These are phyloP conservation scores for Exophiala phaeomuriformis DNA, from an alignment of 2,329 filamentous ascomycete genomes.

Conservation along the genomic window DNA sequence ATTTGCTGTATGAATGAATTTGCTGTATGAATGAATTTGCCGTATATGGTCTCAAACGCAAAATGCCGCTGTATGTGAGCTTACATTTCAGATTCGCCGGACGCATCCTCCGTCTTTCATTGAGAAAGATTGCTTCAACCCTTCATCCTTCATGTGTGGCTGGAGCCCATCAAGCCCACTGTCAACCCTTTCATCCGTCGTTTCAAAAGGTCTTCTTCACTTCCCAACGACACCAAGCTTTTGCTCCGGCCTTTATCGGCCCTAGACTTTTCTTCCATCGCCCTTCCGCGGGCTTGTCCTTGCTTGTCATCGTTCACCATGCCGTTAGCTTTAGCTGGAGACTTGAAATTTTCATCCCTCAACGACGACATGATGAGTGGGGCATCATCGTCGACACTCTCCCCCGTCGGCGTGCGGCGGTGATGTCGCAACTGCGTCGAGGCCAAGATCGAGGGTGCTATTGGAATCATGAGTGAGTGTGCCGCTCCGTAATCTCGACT, in stretches of 20 bases:
- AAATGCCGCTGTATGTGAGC: neutral
- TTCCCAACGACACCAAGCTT: slow-evolving; percentile 48
- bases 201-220: slow-evolving; percentile 51
- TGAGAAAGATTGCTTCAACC: neutral
- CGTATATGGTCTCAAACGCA: too few species aligned
- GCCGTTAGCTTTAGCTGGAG: neutral
- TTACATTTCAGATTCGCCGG: neutral
- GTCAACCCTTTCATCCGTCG: slow-evolving; percentile 50
- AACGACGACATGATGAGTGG: slow-evolving; percentile 27
- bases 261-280: slow-evolving; percentile 17
- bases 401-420: slow-evolving; percentile 37
- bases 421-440: slow-evolving; percentile 24
- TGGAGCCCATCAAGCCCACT: slow-evolving; percentile 45
- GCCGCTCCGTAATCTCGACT: slow-evolving; percentile 25
- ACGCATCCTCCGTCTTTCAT: neutral
- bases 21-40: too few species aligned
- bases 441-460: slow-evolving; percentile 12
- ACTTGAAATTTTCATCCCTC: neutral
- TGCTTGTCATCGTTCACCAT: slow-evolving; percentile 11
- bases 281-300: slow-evolving; percentile 16
- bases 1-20: too few species aligned
- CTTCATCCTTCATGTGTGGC: slow-evolving; percentile 24
- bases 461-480: slow-evolving; percentile 15
- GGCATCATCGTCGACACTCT: slow-evolving; percentile 46
- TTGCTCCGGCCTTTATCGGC: slow-evolving; percentile 33